Conservation (phyloP, 345 rosid species). For the Pistacia integerrima region DNA sequence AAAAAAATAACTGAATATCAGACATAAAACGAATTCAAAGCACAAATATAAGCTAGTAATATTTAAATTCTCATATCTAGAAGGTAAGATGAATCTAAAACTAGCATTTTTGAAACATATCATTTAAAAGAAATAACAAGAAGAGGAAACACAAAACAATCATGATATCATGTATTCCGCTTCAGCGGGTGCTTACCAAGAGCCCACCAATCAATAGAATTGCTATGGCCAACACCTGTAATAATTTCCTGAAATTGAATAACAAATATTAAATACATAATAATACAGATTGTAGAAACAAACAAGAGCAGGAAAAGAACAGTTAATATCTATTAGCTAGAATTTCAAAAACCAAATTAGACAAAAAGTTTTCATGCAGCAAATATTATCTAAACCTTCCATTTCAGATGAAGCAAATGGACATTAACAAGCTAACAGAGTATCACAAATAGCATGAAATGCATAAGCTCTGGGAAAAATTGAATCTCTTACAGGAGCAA, state of each 20-base stretch:
- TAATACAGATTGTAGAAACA: too few species aligned
- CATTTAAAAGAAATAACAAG: neutral
- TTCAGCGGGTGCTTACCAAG: slow-evolving; percentile 56
- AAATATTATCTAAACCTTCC: neutral
- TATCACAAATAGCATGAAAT: slow-evolving; percentile 1
- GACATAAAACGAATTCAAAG: slow-evolving; percentile 8
- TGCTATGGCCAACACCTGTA: slow-evolving; percentile 87
- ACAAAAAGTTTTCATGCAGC: neutral
- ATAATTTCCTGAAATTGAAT: slow-evolving; percentile 76
- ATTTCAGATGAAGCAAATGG: neutral
- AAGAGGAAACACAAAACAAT: neutral
- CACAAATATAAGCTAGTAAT: too few species aligned
- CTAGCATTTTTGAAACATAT: neutral
- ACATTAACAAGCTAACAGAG: neutral
- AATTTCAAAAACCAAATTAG: neutral
- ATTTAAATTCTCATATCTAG: neutral
- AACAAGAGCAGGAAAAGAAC: too few species aligned
- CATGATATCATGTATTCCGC: neutral
- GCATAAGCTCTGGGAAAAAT: neutral
- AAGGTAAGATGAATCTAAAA: neutral
- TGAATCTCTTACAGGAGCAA: slow-evolving; percentile 76
- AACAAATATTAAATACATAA: neutral
- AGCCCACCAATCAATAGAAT: slow-evolving; percentile 99
- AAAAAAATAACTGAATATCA: slow-evolving; percentile 68
- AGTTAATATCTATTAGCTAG: neutral